Evolutionary conservation across 2,329 filamentous ascomycete genomes (phyloP), one percentile per base, ranked within the genome.

Genomic region (Beauveria australis): DNA sequence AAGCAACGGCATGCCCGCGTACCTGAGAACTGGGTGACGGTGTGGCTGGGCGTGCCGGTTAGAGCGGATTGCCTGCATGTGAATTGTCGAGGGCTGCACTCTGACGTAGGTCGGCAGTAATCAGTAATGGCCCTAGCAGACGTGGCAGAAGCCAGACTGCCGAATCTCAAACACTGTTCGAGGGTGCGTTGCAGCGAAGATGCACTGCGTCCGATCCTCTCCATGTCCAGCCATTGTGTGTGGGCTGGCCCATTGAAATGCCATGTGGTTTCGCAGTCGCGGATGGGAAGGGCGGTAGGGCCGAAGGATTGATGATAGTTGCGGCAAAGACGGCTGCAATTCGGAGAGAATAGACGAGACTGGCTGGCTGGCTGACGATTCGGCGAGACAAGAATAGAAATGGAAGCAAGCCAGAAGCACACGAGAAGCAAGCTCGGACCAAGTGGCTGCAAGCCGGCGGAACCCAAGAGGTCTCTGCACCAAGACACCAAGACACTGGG

Each of bases 391-490:
- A 16, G 14, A 37, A 37, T 37, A 37, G 33, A 37, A 37, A 37
- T 37, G 33, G 40, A 57, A 57, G 54, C 43, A 40, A 40, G 43
- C 54, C 54, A 58, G 57, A 60, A 60, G 57, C 48, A 40, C 14
- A 37, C 24, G 22, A 41, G 57, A 53, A 60, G 57, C 12, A 46
- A 60, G 57, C 49, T 53, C 30, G 40, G 57, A 37, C 57, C 57
- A 53, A 19, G 53, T 30, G 30, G 43, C 28, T 56, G 51, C 41
- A 47, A 46, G 26, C 51, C 30, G 14, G 19, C 19, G 30, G n/a
- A 56, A 30, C n/a, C 26, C 26, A 47, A 55, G 30, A 55, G 24
- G 52, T 14, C 16, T 54, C 52, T 40, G 28, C 48, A 49, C 22
- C 46, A 48, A 26, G 26, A 26, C 33, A 37, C 33, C 33, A 16